Percentiles rank a stretch among this genome's conserved stretches.
Evolutionary conservation across 768 basidiomycete genomes (phyloP).

Genomic region (Phlebiopsis gigantea): DNA sequence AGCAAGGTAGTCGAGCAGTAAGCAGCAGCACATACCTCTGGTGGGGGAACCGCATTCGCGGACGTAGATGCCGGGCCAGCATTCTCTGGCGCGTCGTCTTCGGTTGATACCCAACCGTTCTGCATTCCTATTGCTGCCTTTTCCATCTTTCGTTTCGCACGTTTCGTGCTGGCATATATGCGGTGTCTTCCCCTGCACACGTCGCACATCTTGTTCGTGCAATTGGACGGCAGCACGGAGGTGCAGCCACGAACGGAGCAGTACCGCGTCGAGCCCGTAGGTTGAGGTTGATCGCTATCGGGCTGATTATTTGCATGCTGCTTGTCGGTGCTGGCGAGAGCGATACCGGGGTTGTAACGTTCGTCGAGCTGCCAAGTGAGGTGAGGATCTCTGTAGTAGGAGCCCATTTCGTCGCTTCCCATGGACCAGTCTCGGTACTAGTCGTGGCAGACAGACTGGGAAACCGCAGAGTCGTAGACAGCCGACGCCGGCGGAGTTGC

Average conservation of each 20-base stretch:
- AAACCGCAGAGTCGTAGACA: background rate
- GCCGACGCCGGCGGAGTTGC: background rate
- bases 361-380: background rate
- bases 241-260: constrained; percentile 45
- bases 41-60: background rate
- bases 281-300: background rate
- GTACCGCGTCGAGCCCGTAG: background rate
- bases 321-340: background rate
- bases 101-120: constrained; percentile 22
- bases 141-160: constrained; percentile 45
- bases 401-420: constrained; percentile 4
- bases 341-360: background rate
- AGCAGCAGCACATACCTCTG: background rate
- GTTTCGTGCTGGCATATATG: constrained; percentile 45
- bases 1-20: background rate
- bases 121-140: constrained; percentile 32
- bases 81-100: constrained; percentile 7
- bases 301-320: background rate
- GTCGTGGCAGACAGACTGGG: background rate
- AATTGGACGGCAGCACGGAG: constrained; percentile 24
- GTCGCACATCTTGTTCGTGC: constrained; percentile 48
- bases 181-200: constrained; percentile 45
- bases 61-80: constrained; percentile 8
- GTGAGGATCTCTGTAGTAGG: constrained; percentile 3
- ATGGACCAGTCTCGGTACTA: constrained; percentile 4